A percentile compares a stretch with the other conserved stretches of the same genome.
These are phyloP conservation scores for Fusarium sp. DNA, from an alignment of 2,329 filamentous ascomycete species.

Conservation along the genomic window DNA sequence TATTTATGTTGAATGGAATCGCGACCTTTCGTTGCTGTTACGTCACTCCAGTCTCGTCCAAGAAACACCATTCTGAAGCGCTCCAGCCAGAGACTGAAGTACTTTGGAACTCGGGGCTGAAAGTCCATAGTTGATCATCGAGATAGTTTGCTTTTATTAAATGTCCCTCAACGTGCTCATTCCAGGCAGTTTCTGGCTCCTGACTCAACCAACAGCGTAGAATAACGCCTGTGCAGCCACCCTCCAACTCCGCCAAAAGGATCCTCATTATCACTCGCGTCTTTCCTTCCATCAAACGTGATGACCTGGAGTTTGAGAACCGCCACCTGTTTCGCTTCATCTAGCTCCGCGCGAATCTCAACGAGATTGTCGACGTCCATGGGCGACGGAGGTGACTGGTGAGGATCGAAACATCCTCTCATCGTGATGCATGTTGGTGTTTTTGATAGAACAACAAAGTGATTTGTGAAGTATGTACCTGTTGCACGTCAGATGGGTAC, in stretches of 20 bases:
- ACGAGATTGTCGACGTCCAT: slow-evolving; percentile 22
- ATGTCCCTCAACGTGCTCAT: neutral
- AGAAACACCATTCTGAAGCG: too few relatives aligned
- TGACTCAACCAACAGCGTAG: slow-evolving; percentile 28
- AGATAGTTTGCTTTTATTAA: neutral
- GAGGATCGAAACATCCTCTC: slow-evolving; percentile 26
- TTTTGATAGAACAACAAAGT: slow-evolving; percentile 27
- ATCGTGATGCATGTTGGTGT: slow-evolving; percentile 16
- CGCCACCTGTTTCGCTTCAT: neutral
- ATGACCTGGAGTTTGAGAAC: slow-evolving; percentile 13
- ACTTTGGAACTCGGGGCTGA: too few relatives aligned
- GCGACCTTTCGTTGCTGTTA: too few relatives aligned
- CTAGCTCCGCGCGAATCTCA: slow-evolving; percentile 15
- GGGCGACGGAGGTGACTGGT: neutral
- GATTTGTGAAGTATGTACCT: slow-evolving; percentile 36
- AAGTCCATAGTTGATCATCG: too few relatives aligned
- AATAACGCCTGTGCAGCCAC: slow-evolving; percentile 33
- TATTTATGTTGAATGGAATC: too few relatives aligned
- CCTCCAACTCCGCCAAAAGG: slow-evolving; percentile 28
- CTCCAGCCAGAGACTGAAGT: too few relatives aligned
- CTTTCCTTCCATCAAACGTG: slow-evolving; percentile 26
- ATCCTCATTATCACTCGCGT: slow-evolving; percentile 16
- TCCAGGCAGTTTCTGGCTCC: slow-evolving; percentile 29
- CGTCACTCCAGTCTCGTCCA: too few relatives aligned
- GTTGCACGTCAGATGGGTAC: neutral